A percentile compares a stretch with the other conserved stretches of the same genome.
Conservation (phyloP, 768 basidiomycete genomes). For the Mycena rebaudengoi region DNA sequence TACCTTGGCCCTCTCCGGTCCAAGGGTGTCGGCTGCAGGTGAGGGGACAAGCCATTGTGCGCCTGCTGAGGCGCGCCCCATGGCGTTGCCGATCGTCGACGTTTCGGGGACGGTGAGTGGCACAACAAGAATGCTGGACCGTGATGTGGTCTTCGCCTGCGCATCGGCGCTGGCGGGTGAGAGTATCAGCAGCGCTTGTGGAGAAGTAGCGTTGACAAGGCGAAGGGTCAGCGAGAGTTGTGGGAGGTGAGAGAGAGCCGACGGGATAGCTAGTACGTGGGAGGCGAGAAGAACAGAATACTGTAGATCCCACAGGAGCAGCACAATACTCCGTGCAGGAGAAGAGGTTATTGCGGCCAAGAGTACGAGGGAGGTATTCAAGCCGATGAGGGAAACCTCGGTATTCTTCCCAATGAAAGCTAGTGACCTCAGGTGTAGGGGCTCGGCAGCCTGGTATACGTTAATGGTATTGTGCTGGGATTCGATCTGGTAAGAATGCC, state of each 20-base stretch:
- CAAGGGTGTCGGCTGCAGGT: conserved; percentile 20
- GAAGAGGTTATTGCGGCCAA: conserved; percentile 53
- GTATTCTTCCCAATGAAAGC: conserved; percentile 15
- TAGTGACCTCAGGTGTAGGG: conserved; percentile 38
- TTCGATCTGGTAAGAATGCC: conserved; percentile 44
- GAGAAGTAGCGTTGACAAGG: conserved; percentile 44
- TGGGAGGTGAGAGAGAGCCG: conserved; percentile 43
- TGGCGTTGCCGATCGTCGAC: conserved; percentile 71
- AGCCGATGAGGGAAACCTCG: conserved; percentile 47
- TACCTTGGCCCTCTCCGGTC: conserved; percentile 39
- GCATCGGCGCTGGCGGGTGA: conserved; percentile 42
- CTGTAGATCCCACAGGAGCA: conserved; percentile 76
- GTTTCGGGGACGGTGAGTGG: conserved; percentile 60
- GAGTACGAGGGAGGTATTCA: conserved; percentile 67
- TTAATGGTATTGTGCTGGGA: conserved; percentile 32
- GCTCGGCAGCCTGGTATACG: conserved; percentile 31
- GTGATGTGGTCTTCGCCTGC: conserved; percentile 39
- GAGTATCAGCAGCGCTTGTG: conserved; percentile 62
- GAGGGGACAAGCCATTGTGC: conserved; percentile 54
- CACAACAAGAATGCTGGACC: conserved; percentile 66
- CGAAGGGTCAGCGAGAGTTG: conserved; percentile 38
- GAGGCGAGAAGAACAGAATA: conserved; percentile 71
- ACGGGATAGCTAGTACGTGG: conserved; percentile 59
- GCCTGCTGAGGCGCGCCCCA: conserved; percentile 59
- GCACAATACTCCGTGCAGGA: conserved; percentile 52